Conservation (phyloP, 169 alveolate species). For the Pseudocohnilembus persalinus region DNA sequence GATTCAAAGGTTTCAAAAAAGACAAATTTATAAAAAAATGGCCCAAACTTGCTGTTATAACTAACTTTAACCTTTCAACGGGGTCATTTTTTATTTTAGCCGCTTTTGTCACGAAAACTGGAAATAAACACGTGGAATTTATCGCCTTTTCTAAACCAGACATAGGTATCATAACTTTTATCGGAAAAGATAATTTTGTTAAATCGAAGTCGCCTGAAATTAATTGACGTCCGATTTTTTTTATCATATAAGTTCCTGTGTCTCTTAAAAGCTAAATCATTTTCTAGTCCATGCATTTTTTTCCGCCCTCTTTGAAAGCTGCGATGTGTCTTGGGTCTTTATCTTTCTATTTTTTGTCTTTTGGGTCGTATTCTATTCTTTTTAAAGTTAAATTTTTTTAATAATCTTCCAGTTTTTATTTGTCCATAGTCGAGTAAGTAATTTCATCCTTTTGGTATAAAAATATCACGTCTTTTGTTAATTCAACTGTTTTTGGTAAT, state of each 20-base stretch:
- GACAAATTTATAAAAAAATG: constrained; percentile 40
- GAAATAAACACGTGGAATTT: constrained; percentile 43
- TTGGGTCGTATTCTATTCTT: neutral
- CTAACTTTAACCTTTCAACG: constrained; percentile 64
- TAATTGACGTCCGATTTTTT: constrained; percentile 63
- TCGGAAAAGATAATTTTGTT: constrained; percentile 65
- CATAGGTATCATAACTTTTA: constrained; percentile 61
- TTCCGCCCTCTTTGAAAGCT: constrained; percentile 68
- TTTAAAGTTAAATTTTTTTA: no score
- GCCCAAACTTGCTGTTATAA: constrained; percentile 41
- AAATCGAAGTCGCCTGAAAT: constrained; percentile 64
- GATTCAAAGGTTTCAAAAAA: constrained; percentile 65
- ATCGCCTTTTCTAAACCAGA: constrained; percentile 46
- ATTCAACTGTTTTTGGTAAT: no score
- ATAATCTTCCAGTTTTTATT: neutral
- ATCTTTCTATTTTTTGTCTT: no score
- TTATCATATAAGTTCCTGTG: constrained; percentile 67
- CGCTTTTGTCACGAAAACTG: constrained; percentile 59
- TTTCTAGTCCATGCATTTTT: constrained; percentile 45
- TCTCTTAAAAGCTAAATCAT: constrained; percentile 40
- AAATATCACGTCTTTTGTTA: neutral
- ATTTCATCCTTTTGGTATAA: neutral
- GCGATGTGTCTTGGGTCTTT: constrained; percentile 59
- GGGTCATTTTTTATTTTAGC: constrained; percentile 42
- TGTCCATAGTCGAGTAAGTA: neutral